phyloP scores from a whole-genome alignment of 345 rosid species.

The Murraya paniculata region DNA sequence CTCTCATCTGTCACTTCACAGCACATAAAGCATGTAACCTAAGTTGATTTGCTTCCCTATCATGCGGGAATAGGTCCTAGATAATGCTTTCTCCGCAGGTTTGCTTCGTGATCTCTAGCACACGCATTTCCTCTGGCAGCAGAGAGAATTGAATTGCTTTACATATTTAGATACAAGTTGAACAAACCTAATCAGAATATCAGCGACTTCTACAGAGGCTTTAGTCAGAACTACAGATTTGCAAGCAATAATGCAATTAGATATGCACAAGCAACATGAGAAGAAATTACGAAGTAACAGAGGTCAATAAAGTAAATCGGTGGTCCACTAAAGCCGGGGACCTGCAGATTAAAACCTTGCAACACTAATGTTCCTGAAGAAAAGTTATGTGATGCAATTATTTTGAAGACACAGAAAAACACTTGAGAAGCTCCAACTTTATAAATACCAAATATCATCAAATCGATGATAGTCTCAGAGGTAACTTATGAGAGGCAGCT shows the following conservation, averaged over 20 bases:
- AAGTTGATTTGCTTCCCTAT: background rate
- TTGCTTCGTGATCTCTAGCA: background rate
- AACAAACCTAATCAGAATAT: background rate
- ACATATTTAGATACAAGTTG: background rate
- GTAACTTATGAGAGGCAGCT: background rate
- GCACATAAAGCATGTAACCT: background rate
- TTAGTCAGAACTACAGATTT: background rate
- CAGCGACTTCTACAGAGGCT: background rate
- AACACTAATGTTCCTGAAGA: background rate
- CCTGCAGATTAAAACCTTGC: background rate
- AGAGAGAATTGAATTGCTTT: background rate
- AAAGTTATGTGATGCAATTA: background rate
- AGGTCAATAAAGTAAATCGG: background rate
- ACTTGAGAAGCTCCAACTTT: background rate
- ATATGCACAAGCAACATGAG: background rate
- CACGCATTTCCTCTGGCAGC: background rate
- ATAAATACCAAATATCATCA: background rate
- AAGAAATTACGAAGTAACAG: background rate
- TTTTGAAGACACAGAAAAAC: background rate
- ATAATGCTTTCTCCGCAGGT: background rate
- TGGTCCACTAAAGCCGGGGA: background rate
- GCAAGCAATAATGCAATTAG: background rate
- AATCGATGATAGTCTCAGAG: background rate
- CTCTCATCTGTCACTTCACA: background rate
- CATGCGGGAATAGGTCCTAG: background rate